Conservation (phyloP, 2,329 filamentous ascomycete species). For the Thelonectria blattea region DNA sequence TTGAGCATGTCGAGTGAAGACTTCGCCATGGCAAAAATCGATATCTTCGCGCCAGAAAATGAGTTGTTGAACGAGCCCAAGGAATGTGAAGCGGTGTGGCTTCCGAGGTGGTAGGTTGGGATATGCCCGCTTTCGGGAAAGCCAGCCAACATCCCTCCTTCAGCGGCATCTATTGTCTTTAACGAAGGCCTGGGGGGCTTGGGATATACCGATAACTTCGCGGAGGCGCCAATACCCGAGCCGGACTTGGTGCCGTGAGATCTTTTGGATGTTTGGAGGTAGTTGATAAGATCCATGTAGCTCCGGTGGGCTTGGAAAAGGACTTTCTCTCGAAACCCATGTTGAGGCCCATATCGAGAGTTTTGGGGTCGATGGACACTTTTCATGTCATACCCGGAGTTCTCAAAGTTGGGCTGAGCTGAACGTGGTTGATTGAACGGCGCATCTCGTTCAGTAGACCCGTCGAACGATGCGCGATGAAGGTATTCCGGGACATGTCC, state of each 20-base stretch:
- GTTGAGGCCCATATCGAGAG: constrained; percentile 25
- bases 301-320: constrained; percentile 73
- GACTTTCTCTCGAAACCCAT: constrained; percentile 69
- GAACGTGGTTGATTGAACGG: constrained; percentile 12
- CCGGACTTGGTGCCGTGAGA: constrained; percentile 47
- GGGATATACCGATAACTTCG: constrained; percentile 62
- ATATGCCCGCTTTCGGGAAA: constrained; percentile 18
- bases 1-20: constrained; percentile 75
- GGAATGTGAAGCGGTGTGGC: constrained; percentile 17
- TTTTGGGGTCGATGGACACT: constrained; percentile 16
- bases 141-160: constrained; percentile 8
- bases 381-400: constrained; percentile 1
- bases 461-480: constrained; percentile 21
- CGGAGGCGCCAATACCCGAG: constrained; percentile 46
- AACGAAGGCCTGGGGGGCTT: constrained; percentile 52
- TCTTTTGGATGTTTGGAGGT: constrained; percentile 66
- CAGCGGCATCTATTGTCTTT: constrained; percentile 21
- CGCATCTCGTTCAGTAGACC: constrained; percentile 13
- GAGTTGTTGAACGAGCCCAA: constrained; percentile 24
- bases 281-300: constrained; percentile 73
- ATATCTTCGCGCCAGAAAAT: constrained; percentile 32
- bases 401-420: neutral
- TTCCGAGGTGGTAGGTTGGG: constrained; percentile 24
- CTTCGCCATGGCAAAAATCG: constrained; percentile 61
- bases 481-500: constrained; percentile 20